Evolutionary conservation across 2,329 filamentous ascomycete genomes (phyloP), one percentile per base, ranked within the genome.

Genomic region (Chaetomium globosum): DNA sequence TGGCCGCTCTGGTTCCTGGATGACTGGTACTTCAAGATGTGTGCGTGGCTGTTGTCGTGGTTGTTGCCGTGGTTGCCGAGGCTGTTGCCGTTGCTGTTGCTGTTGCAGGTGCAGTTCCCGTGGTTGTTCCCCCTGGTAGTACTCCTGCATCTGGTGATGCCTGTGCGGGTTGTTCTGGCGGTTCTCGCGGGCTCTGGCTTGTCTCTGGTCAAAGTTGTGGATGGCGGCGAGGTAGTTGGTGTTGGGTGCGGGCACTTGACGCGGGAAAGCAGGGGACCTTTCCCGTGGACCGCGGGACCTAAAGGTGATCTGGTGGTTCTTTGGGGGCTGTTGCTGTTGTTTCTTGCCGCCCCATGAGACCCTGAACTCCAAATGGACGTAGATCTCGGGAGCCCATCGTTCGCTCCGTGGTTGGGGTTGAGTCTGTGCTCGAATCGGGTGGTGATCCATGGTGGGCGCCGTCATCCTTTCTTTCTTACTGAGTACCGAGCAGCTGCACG

Each of bases 351-450:
- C 77, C 78, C 80, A 83, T 0, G 82, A 83, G 28, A 85, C 73
- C 33, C 83, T 81, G 65, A 84, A 82, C 70, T 83, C 82, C 65
- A 85, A 74, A 62, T 82, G 80, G 10, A 85, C 74, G 65, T 83
- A 84, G 61, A 85, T 75, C 65, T 81, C 80, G 31, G 80, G 80
- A 31, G 75, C 71, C 49, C 69, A 54, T 55, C 66, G 65, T 30
- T 71, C 68, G 16, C 43, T 54, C 23, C 57, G 54, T 23, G 56
- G 33, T 46, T 43, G 56, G 33, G 67, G 51, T 33, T 26, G 33
- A 39, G 48, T 59, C n/a, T 64, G 53, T 36, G 53, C 21, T 39
- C 53, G 53, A 12, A 10, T 7, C 13, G 19, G 30, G 52, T 33
- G 30, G 52, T 33, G 28, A 21, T 69, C 61, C 67, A 69, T 70